Evolutionary conservation across 2,329 filamentous ascomycete genomes (phyloP), one percentile per base, ranked within the genome.

Genomic region (Colletotrichum gloeosporioides): DNA sequence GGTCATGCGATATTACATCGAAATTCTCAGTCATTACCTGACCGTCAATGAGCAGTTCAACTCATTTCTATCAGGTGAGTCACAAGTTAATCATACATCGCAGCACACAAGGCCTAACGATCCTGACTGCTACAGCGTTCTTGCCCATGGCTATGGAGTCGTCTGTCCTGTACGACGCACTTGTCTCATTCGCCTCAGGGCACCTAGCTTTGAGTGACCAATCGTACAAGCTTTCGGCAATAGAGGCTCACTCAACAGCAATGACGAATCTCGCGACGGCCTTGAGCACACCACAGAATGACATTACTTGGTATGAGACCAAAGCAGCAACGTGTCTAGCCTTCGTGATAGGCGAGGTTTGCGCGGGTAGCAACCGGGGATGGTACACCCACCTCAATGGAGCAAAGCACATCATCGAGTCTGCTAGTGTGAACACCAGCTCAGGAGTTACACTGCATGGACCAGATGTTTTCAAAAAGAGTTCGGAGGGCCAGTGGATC

Each of bases 121-220:
- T 31, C 2, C 3, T 25, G 22, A 12, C 6, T n/a, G 4, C 0
- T 5, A 3, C 22, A 78, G 77, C 70, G 2, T 77, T 77, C 9
- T 39, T 78, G 13, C 77, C 77, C 4, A 78, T 78, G 77, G 77
- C 77, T 4, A 78, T 78, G 76, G 76, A 78, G 49, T 78, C 77
- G 4, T 61, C 34, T 10, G 69, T 77, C 10, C 65, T 78, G 3
- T 77, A 76, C 29, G 77, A 77, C 27, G 77, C 77, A 4, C 57
- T 78, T 4, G 61, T 78, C 8, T 69, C 77, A 0, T 74, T 78
- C 4, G 72, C 77, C 8, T 71, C 76, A 2, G 73, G 76, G 3
- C 77, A 78, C 13, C 32, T 78, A 7, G 76, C 76, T 2, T 69
- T 78, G 22, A 65, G 39, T 9, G 64, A 78, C 22, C 25, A 62